phyloP scores from a whole-genome alignment of 176 grass and related monocot species.

The Musa acuminata region DNA sequence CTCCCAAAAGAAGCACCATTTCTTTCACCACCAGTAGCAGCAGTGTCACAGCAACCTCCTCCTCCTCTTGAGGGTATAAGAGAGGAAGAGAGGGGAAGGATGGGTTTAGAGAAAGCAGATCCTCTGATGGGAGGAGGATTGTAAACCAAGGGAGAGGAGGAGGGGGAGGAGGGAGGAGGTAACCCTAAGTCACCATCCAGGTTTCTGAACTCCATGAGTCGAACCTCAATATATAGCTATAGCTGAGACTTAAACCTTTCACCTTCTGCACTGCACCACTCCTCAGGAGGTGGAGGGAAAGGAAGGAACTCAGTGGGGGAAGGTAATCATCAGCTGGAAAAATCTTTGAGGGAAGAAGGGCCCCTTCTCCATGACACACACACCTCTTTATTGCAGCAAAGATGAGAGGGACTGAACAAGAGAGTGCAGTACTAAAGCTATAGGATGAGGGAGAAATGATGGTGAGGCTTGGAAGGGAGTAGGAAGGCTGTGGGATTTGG shows the following conservation, averaged over 20 bases:
- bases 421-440: not conserved
- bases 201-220: constrained; percentile 21
- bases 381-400: not conserved
- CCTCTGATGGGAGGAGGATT: constrained; percentile 3
- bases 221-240: not conserved
- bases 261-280: too few relatives aligned
- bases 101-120: constrained; percentile 16
- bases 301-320: not conserved
- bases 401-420: constrained; percentile 1
- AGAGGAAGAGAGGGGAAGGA: constrained; percentile 12
- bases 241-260: too few relatives aligned
- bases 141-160: not conserved
- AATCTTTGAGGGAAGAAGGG: not conserved
- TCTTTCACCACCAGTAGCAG: not conserved
- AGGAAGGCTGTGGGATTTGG: not conserved
- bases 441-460: not conserved
- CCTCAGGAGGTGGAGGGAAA: too few relatives aligned
- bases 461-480: not conserved
- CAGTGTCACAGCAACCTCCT: not conserved
- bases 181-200: not conserved
- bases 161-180: not conserved
- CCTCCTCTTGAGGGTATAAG: constrained; percentile 6
- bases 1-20: constrained; percentile 6
- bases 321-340: not conserved
- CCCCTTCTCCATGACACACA: not conserved